A percentile compares a stretch with the other conserved stretches of the same genome.
These are phyloP conservation scores for Botryotinia convoluta DNA, from an alignment of 2,329 filamentous ascomycete genomes.

Conservation along the genomic window DNA sequence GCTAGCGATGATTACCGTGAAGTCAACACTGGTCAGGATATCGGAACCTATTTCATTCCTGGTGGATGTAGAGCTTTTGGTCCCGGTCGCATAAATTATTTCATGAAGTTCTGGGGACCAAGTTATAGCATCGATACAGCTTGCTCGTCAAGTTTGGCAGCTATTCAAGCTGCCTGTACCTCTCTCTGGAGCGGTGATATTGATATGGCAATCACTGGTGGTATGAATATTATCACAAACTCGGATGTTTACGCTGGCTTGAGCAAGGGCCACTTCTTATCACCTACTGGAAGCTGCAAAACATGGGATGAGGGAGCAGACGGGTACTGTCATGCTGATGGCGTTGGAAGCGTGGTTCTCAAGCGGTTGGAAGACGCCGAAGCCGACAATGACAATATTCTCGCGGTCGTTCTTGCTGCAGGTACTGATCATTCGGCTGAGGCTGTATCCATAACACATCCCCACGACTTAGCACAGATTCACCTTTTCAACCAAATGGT, in stretches of 20 bases:
- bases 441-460: slow-evolving; percentile 2
- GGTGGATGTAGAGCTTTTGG: slow-evolving; percentile 32
- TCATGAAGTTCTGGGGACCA: slow-evolving; percentile 45
- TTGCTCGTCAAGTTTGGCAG: slow-evolving; percentile 55
- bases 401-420: background rate
- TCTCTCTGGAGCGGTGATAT: slow-evolving; percentile 47
- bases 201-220: slow-evolving; percentile 43
- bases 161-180: slow-evolving; percentile 52
- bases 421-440: slow-evolving; percentile 4
- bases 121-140: slow-evolving; percentile 58
- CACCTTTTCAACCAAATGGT: background rate
- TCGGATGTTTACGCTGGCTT: slow-evolving; percentile 40
- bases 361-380: slow-evolving; percentile 1
- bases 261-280: slow-evolving; percentile 23
- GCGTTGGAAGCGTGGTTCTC: slow-evolving; percentile 38
- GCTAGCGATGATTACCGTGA: slow-evolving; percentile 33
- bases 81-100: slow-evolving; percentile 39
- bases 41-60: slow-evolving; percentile 33
- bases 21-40: slow-evolving; percentile 31
- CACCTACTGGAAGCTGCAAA: slow-evolving; percentile 32
- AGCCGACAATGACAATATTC: background rate
- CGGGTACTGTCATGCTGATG: slow-evolving; percentile 65
- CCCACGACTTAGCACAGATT: background rate
- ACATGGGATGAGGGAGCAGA: slow-evolving; percentile 59
- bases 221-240: slow-evolving; percentile 39